Base-by-base conservation (phyloP, 257 asterid genomes). In the Capsicum pubescens region DNA sequence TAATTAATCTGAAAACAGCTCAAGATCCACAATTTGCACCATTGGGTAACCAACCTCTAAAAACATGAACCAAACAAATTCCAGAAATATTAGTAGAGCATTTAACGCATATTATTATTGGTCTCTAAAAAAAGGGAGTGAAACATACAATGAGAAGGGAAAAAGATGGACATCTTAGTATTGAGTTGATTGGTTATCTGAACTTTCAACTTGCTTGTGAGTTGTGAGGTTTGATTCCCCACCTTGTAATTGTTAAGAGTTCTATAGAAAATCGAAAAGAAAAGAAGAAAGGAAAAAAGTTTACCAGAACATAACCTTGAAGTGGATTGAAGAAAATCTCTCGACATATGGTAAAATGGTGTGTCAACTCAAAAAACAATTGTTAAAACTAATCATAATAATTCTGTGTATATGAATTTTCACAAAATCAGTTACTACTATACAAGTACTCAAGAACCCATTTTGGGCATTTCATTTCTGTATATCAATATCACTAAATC, bases 231-330 rank as follows among this genome's bases (percentile, higher is more conserved):
- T 26, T 2, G 32, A 26, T 26, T 26, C 32, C 32, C 32, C 32
- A 26, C 32, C 32, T 26, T 26, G 32, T 26, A 26, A 26, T 26
- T 26, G 32, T 26, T 26, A 85, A 54, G 42, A 11, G 9, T n/a
- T 46, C 36, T 46, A 9, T 32, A n/a, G 4, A 14, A 83, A 87
- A 84, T 61, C 54, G 71, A 87, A 32, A 57, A 50, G 72, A 79
- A 88, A 81, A 70, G 81, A 12, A 11, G 13, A 12, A 10, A 35
- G 82, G 32, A 26, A 26, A 78, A 88, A 82, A 69, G 84, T 46
- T 88, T 81, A 94, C 96, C 94, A 55, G 86, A 67, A 82, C 85
- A 86, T 16, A 86, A 64, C 87, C 90, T 84, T 21, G 90, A 57
- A 35, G 83, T 77, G 56, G 81, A 78, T 66, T 89, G 86, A 81